Base-by-base conservation (phyloP, 1,139 yeast species). In the Sugiyamaella neomexicana region DNA sequence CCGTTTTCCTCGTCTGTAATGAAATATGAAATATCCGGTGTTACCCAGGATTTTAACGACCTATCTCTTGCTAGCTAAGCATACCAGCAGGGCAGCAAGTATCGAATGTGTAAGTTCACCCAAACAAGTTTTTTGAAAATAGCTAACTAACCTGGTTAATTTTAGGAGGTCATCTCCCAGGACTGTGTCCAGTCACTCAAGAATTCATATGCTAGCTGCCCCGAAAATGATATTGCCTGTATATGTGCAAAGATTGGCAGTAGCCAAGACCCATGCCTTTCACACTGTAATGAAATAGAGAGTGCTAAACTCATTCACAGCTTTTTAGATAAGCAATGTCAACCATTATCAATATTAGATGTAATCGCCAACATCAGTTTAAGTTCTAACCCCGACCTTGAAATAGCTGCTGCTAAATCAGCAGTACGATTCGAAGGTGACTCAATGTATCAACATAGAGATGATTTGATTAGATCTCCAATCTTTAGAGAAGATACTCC, bases 371-470 rank as follows among this genome's bases (percentile, higher is more conserved):
- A 16, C 25, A 5, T 38, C 10, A 40, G 12, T 25, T 9, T n/a
- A 23, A 27, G 32, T n/a, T 23, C 44, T 3, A 10, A 16, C 10
- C n/a, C 15, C 10, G 42, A 32, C n/a, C 23, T 42, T 8, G 43
- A 47, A 15, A 23, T 49, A 5, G 13, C 47, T 1, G 47, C 43
- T 10, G 52, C 47, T 8, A 32, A 23, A 9, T 5, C 36, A 12
- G 17, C 36, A 12, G 59, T 60, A 9, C 44, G 65, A 9, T 60
- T 65, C 45, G 58, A 53, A 27, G 65, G 65, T n/a, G 63, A 62
- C 34, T 55, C 60, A n/a, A 57, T 55, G 12, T 54, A 57, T 32
- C 66, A 64, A 46, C 62, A 62, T 53, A 59, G 62, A 10, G 67
- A 64, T 46, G 60, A 61, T 38, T 40, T 43, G 25, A 46, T 58